Evolutionary conservation across 345 rosid species (phyloP), one percentile per base, ranked within the genome.

Genomic region (sweet orange (Citrus sinensis)): DNA sequence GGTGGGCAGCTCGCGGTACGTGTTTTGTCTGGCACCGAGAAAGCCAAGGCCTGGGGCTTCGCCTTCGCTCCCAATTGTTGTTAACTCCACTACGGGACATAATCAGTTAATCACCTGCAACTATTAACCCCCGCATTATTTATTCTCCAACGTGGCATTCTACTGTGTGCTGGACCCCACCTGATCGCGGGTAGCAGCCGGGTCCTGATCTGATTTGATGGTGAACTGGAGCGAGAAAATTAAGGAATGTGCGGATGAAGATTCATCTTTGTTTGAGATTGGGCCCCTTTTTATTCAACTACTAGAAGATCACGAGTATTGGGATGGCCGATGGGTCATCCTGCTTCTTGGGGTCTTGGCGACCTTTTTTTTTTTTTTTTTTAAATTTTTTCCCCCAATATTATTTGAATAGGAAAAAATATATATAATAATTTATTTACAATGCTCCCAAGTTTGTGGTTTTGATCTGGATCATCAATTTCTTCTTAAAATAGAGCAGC

Each of bases 21-120:
- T 9, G 60, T 22, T 25, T 46, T 80, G 85, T 82, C 82, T 67
- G 79, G 63, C 42, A 59, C 42, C 30, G 80, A 61, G 25, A 73
- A 58, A 76, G 86, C 79, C 76, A 73, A 56, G 34, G 24, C 74
- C 64, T n/a, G 13, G 32, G 60, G 71, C 39, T 40, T 29, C 24
- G 35, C 69, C 17, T 13, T 0, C 4, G 5, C 51, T 46, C 51
- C 51, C 51, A 46, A 13, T 2, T 9, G 29, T 55, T 39, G 14
- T 11, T 24, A 10, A 29, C 17, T 16, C 11, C 25, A 8, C 25
- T 4, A 3, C 5, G 34, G 58, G 51, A 65, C 76, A 68, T 66
- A 35, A 35, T 35, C 37, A 35, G 37, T 35, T 6, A 29, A 29
- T 55, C 81, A 67, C 65, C 74, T 13, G 56, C 10, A 3, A 46